These are phyloP conservation scores for Atkinsonella hypoxylon DNA, from an alignment of 2,329 filamentous ascomycete species.

Conservation along the genomic window DNA sequence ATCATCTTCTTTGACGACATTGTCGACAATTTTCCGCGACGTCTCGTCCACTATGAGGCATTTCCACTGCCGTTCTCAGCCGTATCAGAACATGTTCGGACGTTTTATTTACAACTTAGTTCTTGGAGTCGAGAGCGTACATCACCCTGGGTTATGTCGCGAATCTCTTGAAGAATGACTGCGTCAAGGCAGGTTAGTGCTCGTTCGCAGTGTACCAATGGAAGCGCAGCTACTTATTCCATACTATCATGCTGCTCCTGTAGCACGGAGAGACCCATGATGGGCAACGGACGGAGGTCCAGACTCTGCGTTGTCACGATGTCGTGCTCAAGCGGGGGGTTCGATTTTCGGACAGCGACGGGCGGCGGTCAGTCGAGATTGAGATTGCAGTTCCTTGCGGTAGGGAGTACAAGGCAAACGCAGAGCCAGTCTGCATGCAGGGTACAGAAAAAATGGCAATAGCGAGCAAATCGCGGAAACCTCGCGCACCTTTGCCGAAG, in stretches of 20 bases:
- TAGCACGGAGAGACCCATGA: slow-evolving; percentile 76
- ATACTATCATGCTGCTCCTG: slow-evolving; percentile 57
- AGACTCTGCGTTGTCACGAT: slow-evolving; percentile 1
- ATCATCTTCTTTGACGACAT: slow-evolving; percentile 87
- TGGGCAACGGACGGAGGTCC: slow-evolving; percentile 24
- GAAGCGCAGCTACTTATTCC: neutral
- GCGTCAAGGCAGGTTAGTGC: slow-evolving; percentile 1
- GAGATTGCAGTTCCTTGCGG: neutral
- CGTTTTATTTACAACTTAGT: neutral
- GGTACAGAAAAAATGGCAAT: neutral
- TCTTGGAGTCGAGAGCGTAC: slow-evolving; percentile 35
- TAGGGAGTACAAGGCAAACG: neutral
- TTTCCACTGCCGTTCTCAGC: slow-evolving; percentile 62
- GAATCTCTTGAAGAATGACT: slow-evolving; percentile 42
- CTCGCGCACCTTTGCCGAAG: neutral
- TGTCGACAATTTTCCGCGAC: slow-evolving; percentile 78
- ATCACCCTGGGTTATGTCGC: slow-evolving; percentile 68
- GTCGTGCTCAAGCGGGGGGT: neutral
- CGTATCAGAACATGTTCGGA: neutral
- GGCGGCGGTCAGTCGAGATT: neutral
- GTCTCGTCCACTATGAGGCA: slow-evolving; percentile 79
- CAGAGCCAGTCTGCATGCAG: slow-evolving; percentile 4
- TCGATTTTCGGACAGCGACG: neutral
- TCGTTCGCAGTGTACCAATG: neutral
- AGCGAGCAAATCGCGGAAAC: neutral